These are phyloP conservation scores for Flaveria sonorensis DNA, from an alignment of 129 eudicot genomes.

Conservation along the genomic window DNA sequence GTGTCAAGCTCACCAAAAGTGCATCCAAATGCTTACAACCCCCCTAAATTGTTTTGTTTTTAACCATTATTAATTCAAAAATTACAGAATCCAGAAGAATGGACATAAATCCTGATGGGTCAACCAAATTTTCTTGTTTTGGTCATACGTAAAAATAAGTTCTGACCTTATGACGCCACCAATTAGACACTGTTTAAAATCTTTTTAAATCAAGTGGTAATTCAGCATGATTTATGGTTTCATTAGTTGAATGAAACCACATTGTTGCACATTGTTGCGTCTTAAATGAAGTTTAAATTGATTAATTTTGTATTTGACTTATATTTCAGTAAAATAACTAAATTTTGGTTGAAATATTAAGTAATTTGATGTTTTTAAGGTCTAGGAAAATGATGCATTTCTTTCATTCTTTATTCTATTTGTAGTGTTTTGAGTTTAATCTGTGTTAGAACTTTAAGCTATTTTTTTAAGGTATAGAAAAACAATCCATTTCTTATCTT, in stretches of 20 bases:
- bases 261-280: not conserved
- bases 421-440: not conserved
- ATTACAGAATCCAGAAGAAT: not conserved
- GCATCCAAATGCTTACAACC: too few relatives aligned
- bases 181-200: not conserved
- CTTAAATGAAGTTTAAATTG: not conserved
- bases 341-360: not conserved
- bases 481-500: not conserved
- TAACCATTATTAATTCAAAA: not conserved
- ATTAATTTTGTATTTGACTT: not conserved
- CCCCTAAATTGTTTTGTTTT: not conserved
- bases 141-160: not conserved
- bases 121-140: not conserved
- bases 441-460: not conserved
- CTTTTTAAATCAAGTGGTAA: not conserved
- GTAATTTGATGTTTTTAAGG: not conserved
- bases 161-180: not conserved
- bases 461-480: too few relatives aligned
- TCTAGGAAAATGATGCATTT: not conserved
- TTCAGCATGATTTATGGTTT: not conserved
- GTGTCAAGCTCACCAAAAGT: too few relatives aligned
- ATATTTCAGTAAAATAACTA: not conserved
- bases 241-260: not conserved
- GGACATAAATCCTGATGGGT: not conserved
- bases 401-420: not conserved